phyloP scores from a whole-genome alignment of 1,284 basidiomycete species.

The Cutaneotrichosporon sp. region DNA sequence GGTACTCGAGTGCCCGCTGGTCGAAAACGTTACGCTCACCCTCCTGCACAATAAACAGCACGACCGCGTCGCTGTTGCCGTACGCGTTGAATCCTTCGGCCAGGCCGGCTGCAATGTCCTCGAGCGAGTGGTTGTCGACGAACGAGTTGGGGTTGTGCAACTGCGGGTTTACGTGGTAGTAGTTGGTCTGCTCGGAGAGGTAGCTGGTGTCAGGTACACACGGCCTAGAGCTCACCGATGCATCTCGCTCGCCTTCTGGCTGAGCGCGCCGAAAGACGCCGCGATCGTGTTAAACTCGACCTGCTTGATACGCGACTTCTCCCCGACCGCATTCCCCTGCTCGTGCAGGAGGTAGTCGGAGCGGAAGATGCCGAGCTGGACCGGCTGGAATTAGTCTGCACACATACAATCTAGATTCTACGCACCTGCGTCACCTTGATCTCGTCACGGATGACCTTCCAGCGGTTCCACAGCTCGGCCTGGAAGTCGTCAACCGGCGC shows the following conservation, averaged over 20 bases:
- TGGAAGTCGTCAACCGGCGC: slow-evolving; percentile 85
- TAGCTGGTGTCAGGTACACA: slow-evolving; percentile 57
- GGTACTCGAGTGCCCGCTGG: slow-evolving; percentile 84
- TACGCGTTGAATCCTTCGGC: slow-evolving; percentile 78
- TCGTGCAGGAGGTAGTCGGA: slow-evolving; percentile 92
- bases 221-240: slow-evolving; percentile 63
- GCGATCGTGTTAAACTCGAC: slow-evolving; percentile 99
- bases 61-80: slow-evolving; percentile 42
- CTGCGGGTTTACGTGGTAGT: slow-evolving; percentile 63
- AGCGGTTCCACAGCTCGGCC: slow-evolving; percentile 78
- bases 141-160: slow-evolving; percentile 61
- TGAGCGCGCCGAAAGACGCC: slow-evolving; percentile 81
- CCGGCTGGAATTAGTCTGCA: slow-evolving; percentile 57
- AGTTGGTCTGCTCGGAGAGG: slow-evolving; percentile 64
- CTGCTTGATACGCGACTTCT: slow-evolving; percentile 68
- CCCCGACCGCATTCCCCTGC: slow-evolving; percentile 16
- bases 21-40: slow-evolving; percentile 96
- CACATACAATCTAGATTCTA: background rate
- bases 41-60: slow-evolving; percentile 86
- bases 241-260: slow-evolving; percentile 68
- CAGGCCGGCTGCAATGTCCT: slow-evolving; percentile 71
- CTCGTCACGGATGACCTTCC: slow-evolving; percentile 70
- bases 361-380: slow-evolving; percentile 89
- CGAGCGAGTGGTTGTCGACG: slow-evolving; percentile 71
- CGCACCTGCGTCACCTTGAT: slow-evolving; percentile 48